These are phyloP conservation scores for Globisporangium cystogenes DNA, from an alignment of 352 stramenopile genomes.

Conservation along the genomic window DNA sequence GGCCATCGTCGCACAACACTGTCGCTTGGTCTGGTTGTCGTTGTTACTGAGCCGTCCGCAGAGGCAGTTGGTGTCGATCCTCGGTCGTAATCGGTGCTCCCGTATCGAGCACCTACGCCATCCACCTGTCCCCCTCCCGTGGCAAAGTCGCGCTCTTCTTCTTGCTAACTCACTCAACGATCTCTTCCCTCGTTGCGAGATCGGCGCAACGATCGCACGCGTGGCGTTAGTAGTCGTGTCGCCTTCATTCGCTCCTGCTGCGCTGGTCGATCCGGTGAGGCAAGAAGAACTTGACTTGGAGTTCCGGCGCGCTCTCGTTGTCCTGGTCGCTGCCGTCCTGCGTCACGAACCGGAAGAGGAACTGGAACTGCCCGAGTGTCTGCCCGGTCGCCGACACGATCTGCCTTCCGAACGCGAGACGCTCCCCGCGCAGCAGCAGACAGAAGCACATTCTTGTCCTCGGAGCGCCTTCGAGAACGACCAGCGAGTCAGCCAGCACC, in stretches of 20 bases:
- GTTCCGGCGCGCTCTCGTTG: slow-evolving; percentile 13
- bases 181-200: not conserved
- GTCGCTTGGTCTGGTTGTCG: not conserved
- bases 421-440: slow-evolving; percentile 28
- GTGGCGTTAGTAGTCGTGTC: slow-evolving; percentile 8
- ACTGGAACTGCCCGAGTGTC: slow-evolving; percentile 73
- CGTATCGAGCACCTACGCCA: not conserved
- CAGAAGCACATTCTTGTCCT: slow-evolving; percentile 39
- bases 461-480: slow-evolving; percentile 19
- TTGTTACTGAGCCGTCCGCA: not conserved
- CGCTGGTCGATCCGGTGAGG: slow-evolving; percentile 28
- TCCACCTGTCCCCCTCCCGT: not conserved
- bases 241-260: no score
- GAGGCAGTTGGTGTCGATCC: not conserved
- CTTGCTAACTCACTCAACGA: no score
- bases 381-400: slow-evolving; percentile 55
- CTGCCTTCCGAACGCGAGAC: slow-evolving; percentile 50
- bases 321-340: not conserved
- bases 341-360: slow-evolving; percentile 49
- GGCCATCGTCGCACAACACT: no score
- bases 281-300: slow-evolving; percentile 80
- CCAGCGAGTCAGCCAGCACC: not conserved
- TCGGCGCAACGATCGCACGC: slow-evolving; percentile 8
- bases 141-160: not conserved
- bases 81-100: no score